Conservation (phyloP, 2,329 filamentous ascomycete species). For the Basipetospora chlamydospora region DNA sequence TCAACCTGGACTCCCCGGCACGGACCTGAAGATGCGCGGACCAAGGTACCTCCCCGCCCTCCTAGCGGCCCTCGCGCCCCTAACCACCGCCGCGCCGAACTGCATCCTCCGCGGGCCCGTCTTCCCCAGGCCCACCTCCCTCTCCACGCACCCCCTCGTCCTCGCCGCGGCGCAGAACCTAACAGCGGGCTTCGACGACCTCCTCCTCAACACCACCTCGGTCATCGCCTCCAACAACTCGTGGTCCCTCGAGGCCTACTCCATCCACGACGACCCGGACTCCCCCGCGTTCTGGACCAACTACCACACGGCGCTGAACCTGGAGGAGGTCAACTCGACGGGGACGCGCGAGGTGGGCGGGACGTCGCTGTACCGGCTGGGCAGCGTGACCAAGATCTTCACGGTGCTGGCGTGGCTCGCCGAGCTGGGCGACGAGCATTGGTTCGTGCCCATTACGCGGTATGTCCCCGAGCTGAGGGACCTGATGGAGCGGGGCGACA, state of each 20-base stretch:
- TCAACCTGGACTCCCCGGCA: too few relatives aligned
- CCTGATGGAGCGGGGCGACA: conserved; percentile 3
- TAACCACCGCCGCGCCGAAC: background rate
- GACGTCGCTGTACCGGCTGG: conserved; percentile 23
- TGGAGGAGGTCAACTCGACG: conserved; percentile 4
- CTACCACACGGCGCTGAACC: conserved; percentile 12
- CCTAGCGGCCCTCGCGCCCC: background rate
- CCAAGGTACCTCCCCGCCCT: background rate
- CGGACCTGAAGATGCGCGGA: conserved; percentile 1
- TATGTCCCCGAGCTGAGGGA: conserved; percentile 25
- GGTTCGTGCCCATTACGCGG: conserved; percentile 24
- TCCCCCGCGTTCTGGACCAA: conserved; percentile 10
- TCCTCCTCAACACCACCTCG: conserved; percentile 2
- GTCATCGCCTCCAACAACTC: conserved; percentile 11
- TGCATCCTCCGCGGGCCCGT: conserved; percentile 9
- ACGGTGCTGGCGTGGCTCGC: conserved; percentile 26
- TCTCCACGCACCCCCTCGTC: conserved; percentile 7
- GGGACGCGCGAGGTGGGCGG: conserved; percentile 14
- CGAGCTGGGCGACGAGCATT: conserved; percentile 22
- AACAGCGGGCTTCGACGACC: conserved; percentile 4
- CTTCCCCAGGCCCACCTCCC: conserved; percentile 6
- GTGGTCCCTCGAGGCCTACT: conserved; percentile 14
- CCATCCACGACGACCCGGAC: conserved; percentile 11
- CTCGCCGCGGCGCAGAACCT: conserved; percentile 6
- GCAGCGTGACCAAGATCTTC: conserved; percentile 30